Evolutionary conservation across 345 rosid species (phyloP), one percentile per base, ranked within the genome.

Genomic region (Eucalyptus pauciflora): DNA sequence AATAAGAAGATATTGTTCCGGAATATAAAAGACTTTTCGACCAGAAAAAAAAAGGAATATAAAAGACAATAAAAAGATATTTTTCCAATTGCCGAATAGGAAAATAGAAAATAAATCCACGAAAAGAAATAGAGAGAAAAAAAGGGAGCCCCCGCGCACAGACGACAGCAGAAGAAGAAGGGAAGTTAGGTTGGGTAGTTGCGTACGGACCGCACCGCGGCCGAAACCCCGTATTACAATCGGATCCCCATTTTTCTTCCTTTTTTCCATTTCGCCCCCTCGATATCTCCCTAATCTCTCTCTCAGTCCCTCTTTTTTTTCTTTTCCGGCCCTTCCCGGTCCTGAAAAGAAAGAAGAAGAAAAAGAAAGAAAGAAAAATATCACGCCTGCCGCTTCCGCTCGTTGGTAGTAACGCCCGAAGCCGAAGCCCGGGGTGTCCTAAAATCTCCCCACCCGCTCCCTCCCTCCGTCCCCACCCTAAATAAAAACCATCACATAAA

Each of bases 201-300:
- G 29, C 29, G 62, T 41, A 41, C 48, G 85, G 85, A 41, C 85
- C 27, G 27, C 48, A 41, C 27, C 48, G 15, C 24, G 16, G 27
- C 85, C 24, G 16, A 76, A 76, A 41, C 85, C 14, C 48, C 16
- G 14, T 18, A 41, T 76, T 41, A 0, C 48, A 76, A 41, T 76
- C 48, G 85, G 3, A 76, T 11, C 81, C 81, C 80, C 46, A 18
- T 71, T 71, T 33, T 69, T 71, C 41, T 69, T 4, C 37, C 3
- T 31, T 16, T 31, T 69, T 69, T 10, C 7, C 80, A 69, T 33
- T 69, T 69, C 10, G 80, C 45, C 80, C 24, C 80, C 80, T 33
- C 45, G 11, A 69, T 33, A 0, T 33, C 80, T 33, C 33, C 13
- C 80, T 33, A 33, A 0, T 69, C 17, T 69, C 45, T 33, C 43